Evolutionary conservation across 148 eudicot species (phyloP), one percentile per base, ranked within the genome.

Genomic region (Bassia scoparia): DNA sequence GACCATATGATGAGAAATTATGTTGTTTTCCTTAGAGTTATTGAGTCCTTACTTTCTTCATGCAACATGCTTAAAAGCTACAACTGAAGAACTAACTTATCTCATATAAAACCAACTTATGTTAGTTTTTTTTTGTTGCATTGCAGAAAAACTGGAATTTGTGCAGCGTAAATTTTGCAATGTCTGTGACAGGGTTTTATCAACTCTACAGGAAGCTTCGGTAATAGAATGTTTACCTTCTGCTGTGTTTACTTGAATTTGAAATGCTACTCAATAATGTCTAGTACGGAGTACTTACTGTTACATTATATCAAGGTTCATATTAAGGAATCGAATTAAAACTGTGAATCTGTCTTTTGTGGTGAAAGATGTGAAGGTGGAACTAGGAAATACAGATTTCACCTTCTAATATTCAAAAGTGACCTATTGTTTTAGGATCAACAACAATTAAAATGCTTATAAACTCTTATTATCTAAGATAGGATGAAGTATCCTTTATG

Each of bases 141-240:
- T 61, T 46, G 41, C 80, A 77, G 80, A 77, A 34, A 63, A 77
- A 77, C 31, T 77, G 75, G 80, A 77, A 77, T 30, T 61, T 77
- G 63, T 62, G 56, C 53, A 77, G 80, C 34, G 75, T 77, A 31
- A 77, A 77, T 20, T 68, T 77, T 53, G 70, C 70, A 52, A 77
- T 77, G 80, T 68, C 70, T 8, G 61, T 34, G 5, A 77, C 80
- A 17, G 80, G 80, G 24, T 20, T 77, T 1, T 77, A 46, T 58
- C 75, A 77, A 71, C 58, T 77, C 7, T 37, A 75, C 10, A 72
- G 80, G 69, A 77, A 77, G 41, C 2, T 77, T 21, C 11, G 46
- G 80, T 77, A 67, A 63, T 61, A 27, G 26, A 70, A 1, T 21
- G n/a, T 3, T 55, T 15, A 27, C 1, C 11, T 58, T 58, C 61